Percentiles rank a stretch among this genome's conserved stretches.
phyloP scores from a whole-genome alignment of 768 basidiomycete species.

The Pleurotus ostreatus region DNA sequence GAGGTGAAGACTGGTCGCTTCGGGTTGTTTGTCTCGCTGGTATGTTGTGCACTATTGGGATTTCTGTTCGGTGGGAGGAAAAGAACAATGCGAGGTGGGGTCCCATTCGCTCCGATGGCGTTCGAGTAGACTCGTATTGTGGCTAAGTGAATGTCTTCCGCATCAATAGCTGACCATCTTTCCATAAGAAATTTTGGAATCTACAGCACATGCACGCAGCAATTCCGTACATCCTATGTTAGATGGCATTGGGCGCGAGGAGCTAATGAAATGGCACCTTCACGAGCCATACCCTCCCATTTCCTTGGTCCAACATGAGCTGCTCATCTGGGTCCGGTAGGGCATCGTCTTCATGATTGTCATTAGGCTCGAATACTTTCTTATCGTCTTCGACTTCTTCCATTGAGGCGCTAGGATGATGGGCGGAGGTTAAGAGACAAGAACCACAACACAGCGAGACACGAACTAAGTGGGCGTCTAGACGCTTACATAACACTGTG shows the following conservation, averaged over 20 bases:
- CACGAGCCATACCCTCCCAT: constrained; percentile 80
- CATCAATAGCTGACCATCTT: constrained; percentile 73
- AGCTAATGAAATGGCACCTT: constrained; percentile 46
- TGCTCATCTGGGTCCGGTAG: constrained; percentile 81
- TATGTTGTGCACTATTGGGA: constrained; percentile 19
- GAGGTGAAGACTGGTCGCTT: constrained; percentile 36
- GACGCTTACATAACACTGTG: no score
- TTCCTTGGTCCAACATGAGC: constrained; percentile 72
- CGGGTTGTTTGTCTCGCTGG: constrained; percentile 15
- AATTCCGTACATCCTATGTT: not conserved
- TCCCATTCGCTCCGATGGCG: constrained; percentile 35
- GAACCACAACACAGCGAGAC: no score
- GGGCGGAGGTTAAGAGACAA: no score
- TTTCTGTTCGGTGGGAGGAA: constrained; percentile 61
- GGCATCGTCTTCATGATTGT: constrained; percentile 49
- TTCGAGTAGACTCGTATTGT: constrained; percentile 76
- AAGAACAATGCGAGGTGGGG: constrained; percentile 59
- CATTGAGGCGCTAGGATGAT: not conserved
- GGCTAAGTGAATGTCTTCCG: constrained; percentile 77
- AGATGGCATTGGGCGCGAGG: constrained; percentile 14
- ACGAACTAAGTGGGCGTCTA: no score
- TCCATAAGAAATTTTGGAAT: constrained; percentile 86
- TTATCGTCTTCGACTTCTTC: constrained; percentile 54
- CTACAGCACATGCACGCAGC: constrained; percentile 29
- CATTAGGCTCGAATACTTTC: constrained; percentile 64